These are phyloP conservation scores for Chaetomium sp. DNA, from an alignment of 2,329 filamentous ascomycete species.

Conservation along the genomic window DNA sequence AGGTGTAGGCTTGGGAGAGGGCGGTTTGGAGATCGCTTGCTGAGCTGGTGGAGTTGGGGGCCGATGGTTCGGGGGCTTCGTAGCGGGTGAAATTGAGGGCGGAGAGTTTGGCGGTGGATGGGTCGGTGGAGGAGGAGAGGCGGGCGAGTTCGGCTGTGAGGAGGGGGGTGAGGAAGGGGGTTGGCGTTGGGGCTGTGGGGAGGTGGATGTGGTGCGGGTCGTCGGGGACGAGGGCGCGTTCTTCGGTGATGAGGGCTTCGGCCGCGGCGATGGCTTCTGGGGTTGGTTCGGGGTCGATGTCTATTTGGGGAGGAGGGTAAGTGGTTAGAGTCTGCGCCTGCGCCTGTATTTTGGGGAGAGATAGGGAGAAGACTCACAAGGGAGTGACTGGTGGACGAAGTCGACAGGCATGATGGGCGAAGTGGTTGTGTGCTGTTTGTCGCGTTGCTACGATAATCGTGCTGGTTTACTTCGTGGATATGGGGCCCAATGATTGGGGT, in stretches of 20 bases:
- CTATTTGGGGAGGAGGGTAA: slow-evolving; percentile 38
- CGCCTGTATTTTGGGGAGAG: slow-evolving; percentile 12
- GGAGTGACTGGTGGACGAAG: slow-evolving; percentile 70
- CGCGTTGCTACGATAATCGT: neutral
- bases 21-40: slow-evolving; percentile 51
- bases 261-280: slow-evolving; percentile 57
- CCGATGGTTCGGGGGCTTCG: slow-evolving; percentile 51
- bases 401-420: slow-evolving; percentile 55
- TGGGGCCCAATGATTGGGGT: no score
- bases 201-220: slow-evolving; percentile 52
- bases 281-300: slow-evolving; percentile 73
- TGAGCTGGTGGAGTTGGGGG: slow-evolving; percentile 35
- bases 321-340: neutral
- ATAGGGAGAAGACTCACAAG: slow-evolving; percentile 51
- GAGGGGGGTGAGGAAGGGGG: slow-evolving; percentile 56
- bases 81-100: slow-evolving; percentile 76
- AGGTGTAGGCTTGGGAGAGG: slow-evolving; percentile 48
- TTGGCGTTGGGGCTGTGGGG: slow-evolving; percentile 45
- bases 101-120: slow-evolving; percentile 37
- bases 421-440: neutral
- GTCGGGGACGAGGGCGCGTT: slow-evolving; percentile 43
- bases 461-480: neutral
- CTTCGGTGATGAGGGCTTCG: slow-evolving; percentile 60
- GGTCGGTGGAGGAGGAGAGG: slow-evolving; percentile 38
- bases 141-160: slow-evolving; percentile 63